phyloP scores from a whole-genome alignment of 2,329 filamentous ascomycete species.

The Macrophomina pseudophaseolina region DNA sequence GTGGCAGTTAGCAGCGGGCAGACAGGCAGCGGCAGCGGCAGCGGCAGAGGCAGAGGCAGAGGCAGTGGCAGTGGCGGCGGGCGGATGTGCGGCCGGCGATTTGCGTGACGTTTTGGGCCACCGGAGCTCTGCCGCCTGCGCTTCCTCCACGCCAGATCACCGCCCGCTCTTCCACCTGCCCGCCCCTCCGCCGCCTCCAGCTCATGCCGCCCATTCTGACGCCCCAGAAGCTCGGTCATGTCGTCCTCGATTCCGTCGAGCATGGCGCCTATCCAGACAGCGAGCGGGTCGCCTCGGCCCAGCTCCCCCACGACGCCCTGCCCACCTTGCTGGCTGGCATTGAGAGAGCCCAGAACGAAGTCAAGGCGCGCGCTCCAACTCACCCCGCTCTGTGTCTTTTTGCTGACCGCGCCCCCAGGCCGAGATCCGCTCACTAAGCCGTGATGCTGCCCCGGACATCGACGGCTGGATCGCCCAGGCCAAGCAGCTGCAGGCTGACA shows the following conservation, averaged over 20 bases:
- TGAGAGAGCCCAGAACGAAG: slow-evolving; percentile 56
- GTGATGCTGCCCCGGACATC: slow-evolving; percentile 77
- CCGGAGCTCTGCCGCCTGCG: slow-evolving; percentile 23
- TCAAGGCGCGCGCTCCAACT: slow-evolving; percentile 51
- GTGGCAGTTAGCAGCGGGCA: no score
- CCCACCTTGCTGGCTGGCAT: slow-evolving; percentile 58
- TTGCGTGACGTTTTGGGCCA: slow-evolving; percentile 6
- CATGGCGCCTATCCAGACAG: slow-evolving; percentile 62
- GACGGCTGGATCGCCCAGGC: slow-evolving; percentile 86
- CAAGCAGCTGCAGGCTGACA: slow-evolving; percentile 82
- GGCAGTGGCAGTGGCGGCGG: slow-evolving; percentile 14
- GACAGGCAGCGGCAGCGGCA: no score
- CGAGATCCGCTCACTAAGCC: slow-evolving; percentile 77
- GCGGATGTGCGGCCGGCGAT: slow-evolving; percentile 13
- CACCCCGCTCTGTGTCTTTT: slow-evolving; percentile 28
- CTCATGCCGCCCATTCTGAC: slow-evolving; percentile 34
- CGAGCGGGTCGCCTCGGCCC: slow-evolving; percentile 60
- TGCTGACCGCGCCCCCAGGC: slow-evolving; percentile 50
- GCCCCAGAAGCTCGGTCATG: slow-evolving; percentile 56
- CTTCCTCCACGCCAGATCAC: neutral
- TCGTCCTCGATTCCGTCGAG: slow-evolving; percentile 68
- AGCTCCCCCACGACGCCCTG: slow-evolving; percentile 56
- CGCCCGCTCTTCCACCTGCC: neutral
- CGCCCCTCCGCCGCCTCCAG: neutral
- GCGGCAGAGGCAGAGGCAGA: no score